Evolutionary conservation across 768 basidiomycete genomes (phyloP), one percentile per base, ranked within the genome.

Genomic region (Lyophyllum atratum): DNA sequence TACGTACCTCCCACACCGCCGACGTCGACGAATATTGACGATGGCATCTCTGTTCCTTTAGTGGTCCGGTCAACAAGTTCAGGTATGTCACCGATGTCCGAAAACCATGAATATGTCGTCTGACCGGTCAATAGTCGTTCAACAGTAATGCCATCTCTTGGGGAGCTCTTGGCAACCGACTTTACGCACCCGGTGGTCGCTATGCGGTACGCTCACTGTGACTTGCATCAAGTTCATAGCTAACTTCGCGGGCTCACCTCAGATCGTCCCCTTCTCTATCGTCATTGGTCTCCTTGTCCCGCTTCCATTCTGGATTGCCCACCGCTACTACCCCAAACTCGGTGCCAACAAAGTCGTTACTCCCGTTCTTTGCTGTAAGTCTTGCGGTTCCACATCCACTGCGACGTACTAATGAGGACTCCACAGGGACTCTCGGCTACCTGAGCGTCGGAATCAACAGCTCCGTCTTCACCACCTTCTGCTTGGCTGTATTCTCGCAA

Each of bases 121-220:
- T 19, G 19, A 47, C 12, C 29, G 28, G 15, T 57, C 42, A 29
- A 14, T 46, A 72, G 68, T 67, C 73, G 1, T 75, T 74, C 65
- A 73, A 76, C 69, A 80, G 75, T 62, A 66, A 81, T 60, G 84
- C 83, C 7, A 75, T 84, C 24, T 73, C 84, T 2, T 86, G 83
- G 82, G 84, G 85, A 54, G 85, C 80, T 3, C 75, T 85, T 24
- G 80, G 78, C 17, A 74, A 78, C 33, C 67, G 73, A 46, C 70
- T 83, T 3, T 84, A 79, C 59, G 72, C 78, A 10, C 76, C 77
- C 14, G 72, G 72, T 44, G 73, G 75, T n/a, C 76, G 78, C 12
- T 84, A 83, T 66, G 75, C 74, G 43, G 76, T 79, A 64, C 9
- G 73, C 60, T 19, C 12, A 60, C 52, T 25, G 19, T 56, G 26